A percentile compares a stretch with the other conserved stretches of the same genome.
phyloP scores from a whole-genome alignment of 2,329 filamentous ascomycete genomes.

The Colletotrichum gloeosporioides region DNA sequence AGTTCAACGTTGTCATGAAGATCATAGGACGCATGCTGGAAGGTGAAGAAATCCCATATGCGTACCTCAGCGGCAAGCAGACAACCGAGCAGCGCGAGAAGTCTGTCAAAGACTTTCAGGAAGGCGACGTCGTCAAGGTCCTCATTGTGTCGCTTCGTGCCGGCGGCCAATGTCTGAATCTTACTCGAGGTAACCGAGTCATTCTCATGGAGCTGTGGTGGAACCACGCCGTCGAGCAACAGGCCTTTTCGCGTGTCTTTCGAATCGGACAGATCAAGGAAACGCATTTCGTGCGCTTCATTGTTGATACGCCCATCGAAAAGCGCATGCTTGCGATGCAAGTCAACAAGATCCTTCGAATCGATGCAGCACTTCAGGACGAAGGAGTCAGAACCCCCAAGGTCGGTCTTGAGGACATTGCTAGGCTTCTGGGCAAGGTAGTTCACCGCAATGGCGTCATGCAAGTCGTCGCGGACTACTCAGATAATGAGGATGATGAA shows the following conservation, averaged over 20 bases:
- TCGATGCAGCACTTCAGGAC: no score
- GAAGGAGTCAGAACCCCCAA: no score
- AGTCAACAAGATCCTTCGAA: no score
- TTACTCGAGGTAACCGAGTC: slow-evolving; percentile 50
- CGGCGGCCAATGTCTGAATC: slow-evolving; percentile 20
- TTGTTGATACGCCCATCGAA: slow-evolving; percentile 64
- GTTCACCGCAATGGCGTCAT: no score
- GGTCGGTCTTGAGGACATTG: no score
- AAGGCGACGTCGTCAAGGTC: background rate
- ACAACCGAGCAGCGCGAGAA: slow-evolving; percentile 4
- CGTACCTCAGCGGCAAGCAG: slow-evolving; percentile 41
- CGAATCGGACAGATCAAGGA: slow-evolving; percentile 69
- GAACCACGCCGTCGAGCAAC: slow-evolving; percentile 46
- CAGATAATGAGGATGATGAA: no score
- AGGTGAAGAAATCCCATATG: slow-evolving; percentile 31
- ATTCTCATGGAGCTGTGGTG: slow-evolving; percentile 52
- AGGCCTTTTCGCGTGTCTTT: no score
- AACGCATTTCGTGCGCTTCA: slow-evolving; percentile 63
- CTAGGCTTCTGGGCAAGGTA: no score
- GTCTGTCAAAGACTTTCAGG: slow-evolving; percentile 29
- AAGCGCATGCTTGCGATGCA: slow-evolving; percentile 57
- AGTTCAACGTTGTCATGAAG: slow-evolving; percentile 35
- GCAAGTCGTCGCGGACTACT: no score
- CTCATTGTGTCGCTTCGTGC: slow-evolving; percentile 31
- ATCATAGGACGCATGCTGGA: slow-evolving; percentile 42